Base-by-base conservation (phyloP, 768 basidiomycete species). In the Leccinum rimulosum region DNA sequence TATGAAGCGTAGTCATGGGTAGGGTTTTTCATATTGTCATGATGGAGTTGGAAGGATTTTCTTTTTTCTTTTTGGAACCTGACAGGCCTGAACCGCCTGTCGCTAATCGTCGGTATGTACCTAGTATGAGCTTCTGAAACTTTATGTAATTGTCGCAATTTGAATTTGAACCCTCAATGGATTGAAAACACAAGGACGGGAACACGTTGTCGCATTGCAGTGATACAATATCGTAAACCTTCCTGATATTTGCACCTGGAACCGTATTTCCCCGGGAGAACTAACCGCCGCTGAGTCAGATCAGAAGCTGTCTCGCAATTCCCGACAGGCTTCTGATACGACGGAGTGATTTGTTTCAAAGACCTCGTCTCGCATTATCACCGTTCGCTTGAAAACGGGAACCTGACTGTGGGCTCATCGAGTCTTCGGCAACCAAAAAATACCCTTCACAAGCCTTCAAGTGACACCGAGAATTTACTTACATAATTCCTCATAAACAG, bases 1-100 rank as follows among this genome's bases (percentile, higher is more conserved):
- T 49, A 54, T 27, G 27, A 55, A 54, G 28, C 50, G 50, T 56
- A 68, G 50, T 22, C 22, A n/a, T 2, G 11, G 15, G 53, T n/a
- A 35, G 27, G 9, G n/a, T 6, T 15, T 31, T 49, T 50, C n/a
- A 40, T 30, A 11, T 11, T 17, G 27, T 35, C 33, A 36, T 6
- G 28, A 22, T 33, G 22, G 27, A 60, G 10, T 31, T 15, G 12
- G 31, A 36, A 28, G 19, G 25, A 25, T 35, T 59, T 14, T 25
- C 47, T 14, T 38, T 45, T 3, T 22, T 1, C 9, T 17, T n/a
- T 0, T 40, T 43, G 40, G 11, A 22, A 14, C 22, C 22, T 22
- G 22, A 22, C 22, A 22, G 22, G 22, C n/a, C 43, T 11, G 43
- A 43, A 43, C 3, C 10, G n/a, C 40, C 40, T 1, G 40, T 36